These are phyloP conservation scores for Coemansia brasiliensis DNA, from an alignment of 192 early-diverging fungal species.

Conservation along the genomic window DNA sequence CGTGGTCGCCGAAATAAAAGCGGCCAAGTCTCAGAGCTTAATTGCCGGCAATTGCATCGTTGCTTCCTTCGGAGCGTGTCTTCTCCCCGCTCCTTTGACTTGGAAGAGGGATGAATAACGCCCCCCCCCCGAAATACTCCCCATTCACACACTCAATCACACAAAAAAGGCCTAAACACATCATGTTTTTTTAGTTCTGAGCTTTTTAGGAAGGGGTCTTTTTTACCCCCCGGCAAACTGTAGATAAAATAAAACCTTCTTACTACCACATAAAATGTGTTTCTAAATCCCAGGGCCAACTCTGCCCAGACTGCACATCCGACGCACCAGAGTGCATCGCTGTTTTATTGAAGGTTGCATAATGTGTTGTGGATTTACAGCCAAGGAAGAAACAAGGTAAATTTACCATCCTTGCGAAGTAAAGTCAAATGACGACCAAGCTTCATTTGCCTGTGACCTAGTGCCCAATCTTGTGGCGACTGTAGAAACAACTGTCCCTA, in stretches of 20 bases:
- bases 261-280: not conserved
- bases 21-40: no score
- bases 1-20: not conserved
- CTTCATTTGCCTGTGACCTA: not conserved
- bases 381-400: not conserved
- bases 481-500: slow-evolving; percentile 2
- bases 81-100: not conserved
- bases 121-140: not conserved
- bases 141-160: no score
- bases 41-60: not conserved
- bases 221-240: not conserved
- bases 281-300: slow-evolving; percentile 1
- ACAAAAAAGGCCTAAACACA: not conserved
- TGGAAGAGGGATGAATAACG: not conserved
- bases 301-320: slow-evolving; percentile 1
- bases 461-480: not conserved
- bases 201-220: not conserved
- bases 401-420: not conserved
- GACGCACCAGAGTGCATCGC: not conserved
- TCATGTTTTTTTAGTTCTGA: slow-evolving; percentile 8
- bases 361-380: not conserved
- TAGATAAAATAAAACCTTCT: slow-evolving; percentile 10
- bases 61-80: not conserved
- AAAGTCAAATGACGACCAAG: slow-evolving; percentile 10
- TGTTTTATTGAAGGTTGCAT: not conserved